Conservation (phyloP, 1,284 basidiomycete genomes). For the Marasmius sp. region DNA sequence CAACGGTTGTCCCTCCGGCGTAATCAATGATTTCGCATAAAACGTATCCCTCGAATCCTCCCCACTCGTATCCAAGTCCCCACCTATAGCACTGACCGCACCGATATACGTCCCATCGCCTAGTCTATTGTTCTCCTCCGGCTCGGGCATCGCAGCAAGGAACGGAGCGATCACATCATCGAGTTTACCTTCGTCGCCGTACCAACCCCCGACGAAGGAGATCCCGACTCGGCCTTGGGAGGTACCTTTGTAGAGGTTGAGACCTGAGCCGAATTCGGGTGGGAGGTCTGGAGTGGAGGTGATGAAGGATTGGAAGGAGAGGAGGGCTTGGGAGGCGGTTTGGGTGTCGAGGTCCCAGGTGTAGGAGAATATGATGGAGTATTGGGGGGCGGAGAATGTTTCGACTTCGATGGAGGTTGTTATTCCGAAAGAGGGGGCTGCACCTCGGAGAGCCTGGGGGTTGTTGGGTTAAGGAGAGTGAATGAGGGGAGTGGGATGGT, state of each 20-base stretch:
- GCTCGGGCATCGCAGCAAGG: constrained; percentile 25
- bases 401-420: constrained; percentile 27
- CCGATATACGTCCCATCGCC: constrained; percentile 28
- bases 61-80: neutral
- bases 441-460: constrained; percentile 30
- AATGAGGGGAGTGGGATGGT: too few relatives aligned
- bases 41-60: constrained; percentile 19
- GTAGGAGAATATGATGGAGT: constrained; percentile 21
- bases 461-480: neutral
- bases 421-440: constrained; percentile 32
- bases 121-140: constrained; percentile 17
- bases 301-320: constrained; percentile 18
- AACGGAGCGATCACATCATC: constrained; percentile 26
- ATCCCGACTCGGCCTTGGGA: constrained; percentile 5
- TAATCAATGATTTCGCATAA: constrained; percentile 25
- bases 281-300: constrained; percentile 3
- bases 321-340: constrained; percentile 14
- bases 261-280: constrained; percentile 13
- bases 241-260: constrained; percentile 4
- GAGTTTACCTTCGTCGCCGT: neutral
- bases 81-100: neutral
- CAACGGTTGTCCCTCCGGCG: neutral
- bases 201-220: constrained; percentile 8
- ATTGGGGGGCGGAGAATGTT: constrained; percentile 24
- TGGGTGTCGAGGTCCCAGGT: constrained; percentile 13